Evolutionary conservation across 495 filamentous ascomycete species (phyloP).

Genomic region (Neurospora cerealis): DNA sequence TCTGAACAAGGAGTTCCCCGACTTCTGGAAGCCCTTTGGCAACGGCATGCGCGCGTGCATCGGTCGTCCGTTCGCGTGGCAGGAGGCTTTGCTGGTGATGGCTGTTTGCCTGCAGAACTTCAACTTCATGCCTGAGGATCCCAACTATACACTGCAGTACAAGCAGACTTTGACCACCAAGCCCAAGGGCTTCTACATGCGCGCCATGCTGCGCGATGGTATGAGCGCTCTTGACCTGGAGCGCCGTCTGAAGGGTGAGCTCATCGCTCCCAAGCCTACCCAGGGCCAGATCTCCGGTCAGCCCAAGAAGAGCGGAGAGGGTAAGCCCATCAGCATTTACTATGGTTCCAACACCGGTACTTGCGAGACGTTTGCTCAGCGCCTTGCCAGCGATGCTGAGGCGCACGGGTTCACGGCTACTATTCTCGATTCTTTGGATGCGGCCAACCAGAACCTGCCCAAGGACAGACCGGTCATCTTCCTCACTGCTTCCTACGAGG

Average conservation of each 20-base stretch:
- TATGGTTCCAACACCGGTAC: constrained; percentile 71
- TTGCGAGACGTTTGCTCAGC: constrained; percentile 58
- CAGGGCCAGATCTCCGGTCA: constrained; percentile 5
- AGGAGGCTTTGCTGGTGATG: constrained; percentile 45
- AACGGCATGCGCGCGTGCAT: constrained; percentile 42
- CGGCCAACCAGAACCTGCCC: constrained; percentile 50
- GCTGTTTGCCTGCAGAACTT: constrained; percentile 54
- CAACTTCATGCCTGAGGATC: constrained; percentile 47
- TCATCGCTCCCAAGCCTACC: constrained; percentile 1
- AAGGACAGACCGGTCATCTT: constrained; percentile 53
- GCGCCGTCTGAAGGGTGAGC: constrained; percentile 30
- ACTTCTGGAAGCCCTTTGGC: constrained; percentile 52
- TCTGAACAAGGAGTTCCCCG: constrained; percentile 34
- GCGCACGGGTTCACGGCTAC: constrained; percentile 48
- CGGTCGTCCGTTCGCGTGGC: constrained; percentile 55
- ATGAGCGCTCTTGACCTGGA: constrained; percentile 49
- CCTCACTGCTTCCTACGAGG: constrained; percentile 65
- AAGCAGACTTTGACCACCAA: constrained; percentile 71
- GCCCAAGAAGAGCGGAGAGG: constrained; percentile 8
- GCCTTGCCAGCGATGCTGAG: constrained; percentile 48
- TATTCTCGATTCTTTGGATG: constrained; percentile 47
- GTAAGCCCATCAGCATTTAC: constrained; percentile 48
- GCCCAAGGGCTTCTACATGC: constrained; percentile 63
- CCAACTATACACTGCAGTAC: constrained; percentile 52
- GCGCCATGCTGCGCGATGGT: constrained; percentile 48